A percentile compares a stretch with the other conserved stretches of the same genome.
phyloP scores from a whole-genome alignment of 2,329 filamentous ascomycete species.

The Corinectria fuckeliana region DNA sequence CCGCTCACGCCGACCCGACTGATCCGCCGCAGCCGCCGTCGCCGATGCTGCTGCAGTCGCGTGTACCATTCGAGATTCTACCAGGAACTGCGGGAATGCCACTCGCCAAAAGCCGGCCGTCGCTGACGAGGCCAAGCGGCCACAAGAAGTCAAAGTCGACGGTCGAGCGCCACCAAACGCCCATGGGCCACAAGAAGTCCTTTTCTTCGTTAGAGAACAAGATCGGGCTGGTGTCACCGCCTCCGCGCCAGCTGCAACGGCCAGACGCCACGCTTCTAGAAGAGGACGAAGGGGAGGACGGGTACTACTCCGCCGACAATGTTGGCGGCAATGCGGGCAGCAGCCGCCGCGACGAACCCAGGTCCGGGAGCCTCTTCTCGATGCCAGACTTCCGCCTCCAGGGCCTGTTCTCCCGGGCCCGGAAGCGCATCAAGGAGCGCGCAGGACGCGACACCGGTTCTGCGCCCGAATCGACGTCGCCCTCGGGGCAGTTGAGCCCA shows the following conservation, averaged over 20 bases:
- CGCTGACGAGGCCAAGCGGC: slow-evolving; percentile 17
- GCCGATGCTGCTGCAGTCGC: slow-evolving; percentile 9
- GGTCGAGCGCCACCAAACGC: not conserved
- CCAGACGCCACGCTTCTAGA: slow-evolving; percentile 24
- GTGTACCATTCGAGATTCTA: not conserved
- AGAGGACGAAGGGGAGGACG: slow-evolving; percentile 11
- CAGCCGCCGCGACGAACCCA: not conserved
- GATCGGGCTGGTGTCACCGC: slow-evolving; percentile 11
- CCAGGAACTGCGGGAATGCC: slow-evolving; percentile 26
- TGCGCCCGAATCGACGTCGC: not conserved
- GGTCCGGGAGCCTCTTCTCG: slow-evolving; percentile 24
- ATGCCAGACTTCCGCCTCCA: slow-evolving; percentile 32
- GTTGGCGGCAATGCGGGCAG: slow-evolving; percentile 9
- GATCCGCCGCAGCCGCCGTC: not conserved
- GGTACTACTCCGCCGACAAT: slow-evolving; percentile 5
- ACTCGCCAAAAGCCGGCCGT: slow-evolving; percentile 33
- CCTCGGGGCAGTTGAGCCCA: slow-evolving; percentile 11
- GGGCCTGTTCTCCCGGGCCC: slow-evolving; percentile 31
- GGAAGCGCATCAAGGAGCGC: slow-evolving; percentile 33
- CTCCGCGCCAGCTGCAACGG: slow-evolving; percentile 16
- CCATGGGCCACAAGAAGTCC: slow-evolving; percentile 15
- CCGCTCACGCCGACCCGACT: not conserved
- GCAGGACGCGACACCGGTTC: slow-evolving; percentile 4
- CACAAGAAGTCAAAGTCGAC: slow-evolving; percentile 21
- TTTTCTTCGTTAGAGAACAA: slow-evolving; percentile 25